Evolutionary conservation across 208 protist species (phyloP).

Genomic region (Crithidia bombi): DNA sequence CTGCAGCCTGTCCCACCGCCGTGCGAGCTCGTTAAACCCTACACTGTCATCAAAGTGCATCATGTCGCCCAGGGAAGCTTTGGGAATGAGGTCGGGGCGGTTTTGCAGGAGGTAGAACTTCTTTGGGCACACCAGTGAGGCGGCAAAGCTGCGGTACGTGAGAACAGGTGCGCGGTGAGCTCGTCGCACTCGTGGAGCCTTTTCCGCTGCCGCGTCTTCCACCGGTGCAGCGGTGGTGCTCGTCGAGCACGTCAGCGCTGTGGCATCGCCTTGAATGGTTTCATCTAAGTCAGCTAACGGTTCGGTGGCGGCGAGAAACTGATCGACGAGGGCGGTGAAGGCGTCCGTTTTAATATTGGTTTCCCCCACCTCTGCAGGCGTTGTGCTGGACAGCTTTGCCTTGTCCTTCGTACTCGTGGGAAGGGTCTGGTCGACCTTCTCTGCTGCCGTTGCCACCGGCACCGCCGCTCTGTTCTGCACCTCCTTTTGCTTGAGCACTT

Average conservation of each 20-base stretch:
- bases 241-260: background rate
- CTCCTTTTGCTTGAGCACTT: background rate
- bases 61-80: conserved; percentile 74
- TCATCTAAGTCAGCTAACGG: conserved; percentile 79
- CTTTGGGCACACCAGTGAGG: conserved; percentile 81
- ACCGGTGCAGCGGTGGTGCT: background rate
- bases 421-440: background rate
- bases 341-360: conserved; percentile 11
- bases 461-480: background rate
- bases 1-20: conserved; percentile 87
- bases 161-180: conserved; percentile 29
- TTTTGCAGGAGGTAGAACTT: conserved; percentile 85
- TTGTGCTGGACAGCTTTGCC: background rate
- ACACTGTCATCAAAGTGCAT: conserved; percentile 84
- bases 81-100: conserved; percentile 58
- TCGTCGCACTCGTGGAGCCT: conserved; percentile 4
- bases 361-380: background rate
- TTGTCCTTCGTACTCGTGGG: background rate
- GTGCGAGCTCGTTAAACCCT: conserved; percentile 88
- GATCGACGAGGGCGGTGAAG: conserved; percentile 37
- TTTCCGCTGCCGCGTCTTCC: background rate
- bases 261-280: conserved; percentile 30
- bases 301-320: conserved; percentile 38
- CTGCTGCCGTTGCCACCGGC: background rate
- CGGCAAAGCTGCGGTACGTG: conserved; percentile 67